Percentiles rank a stretch among this genome's conserved stretches.
Evolutionary conservation across 441 rosid genomes (phyloP).

Genomic region (Kokia cookei): DNA sequence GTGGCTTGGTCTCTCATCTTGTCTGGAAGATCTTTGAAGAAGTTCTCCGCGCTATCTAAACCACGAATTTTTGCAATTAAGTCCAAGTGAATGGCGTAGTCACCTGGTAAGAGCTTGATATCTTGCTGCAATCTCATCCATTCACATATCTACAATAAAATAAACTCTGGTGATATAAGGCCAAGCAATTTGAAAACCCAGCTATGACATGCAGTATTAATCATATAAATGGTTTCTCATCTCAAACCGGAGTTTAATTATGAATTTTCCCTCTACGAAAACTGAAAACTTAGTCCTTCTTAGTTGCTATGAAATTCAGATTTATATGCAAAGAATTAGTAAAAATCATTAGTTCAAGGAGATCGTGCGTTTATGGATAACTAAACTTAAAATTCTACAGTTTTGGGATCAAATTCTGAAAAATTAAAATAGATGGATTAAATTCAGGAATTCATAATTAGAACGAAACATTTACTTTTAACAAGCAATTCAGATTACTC

Average conservation of each 20-base stretch:
- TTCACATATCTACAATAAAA: constrained; percentile 63
- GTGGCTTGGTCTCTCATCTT: constrained; percentile 59
- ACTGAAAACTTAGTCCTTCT: not conserved
- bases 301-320: not conserved
- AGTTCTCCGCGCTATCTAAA: constrained; percentile 67
- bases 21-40: constrained; percentile 78
- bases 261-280: not conserved
- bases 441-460: not conserved
- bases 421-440: too few relatives aligned
- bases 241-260: not conserved
- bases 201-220: not conserved
- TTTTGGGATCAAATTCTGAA: too few relatives aligned
- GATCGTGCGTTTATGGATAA: too few relatives aligned
- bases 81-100: constrained; percentile 87
- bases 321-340: not conserved
- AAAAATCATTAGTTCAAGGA: not conserved
- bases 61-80: constrained; percentile 73
- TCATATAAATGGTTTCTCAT: not conserved
- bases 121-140: constrained; percentile 75
- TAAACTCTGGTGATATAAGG: not conserved
- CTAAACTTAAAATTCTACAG: too few relatives aligned
- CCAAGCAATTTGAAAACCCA: not conserved
- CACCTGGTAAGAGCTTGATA: constrained; percentile 68
- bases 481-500: not conserved
- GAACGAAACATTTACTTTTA: not conserved